These are phyloP conservation scores for Schizochytrium sp. DNA, from an alignment of 108 stramenopile genomes.

Conservation along the genomic window DNA sequence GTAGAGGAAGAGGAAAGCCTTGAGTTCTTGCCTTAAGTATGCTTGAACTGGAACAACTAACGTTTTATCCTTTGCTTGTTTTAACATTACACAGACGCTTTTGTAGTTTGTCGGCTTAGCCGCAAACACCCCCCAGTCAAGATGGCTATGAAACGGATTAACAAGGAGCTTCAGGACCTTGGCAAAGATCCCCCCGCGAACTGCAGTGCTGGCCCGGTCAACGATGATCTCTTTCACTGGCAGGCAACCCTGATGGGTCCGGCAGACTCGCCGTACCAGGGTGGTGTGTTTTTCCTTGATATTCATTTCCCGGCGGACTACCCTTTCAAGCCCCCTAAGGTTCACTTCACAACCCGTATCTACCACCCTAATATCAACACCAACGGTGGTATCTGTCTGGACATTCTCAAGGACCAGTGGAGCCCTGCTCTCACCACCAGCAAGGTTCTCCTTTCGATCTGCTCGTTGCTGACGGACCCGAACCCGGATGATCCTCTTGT, in stretches of 20 bases:
- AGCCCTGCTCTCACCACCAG: slow-evolving; percentile 97
- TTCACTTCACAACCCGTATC: slow-evolving; percentile 95
- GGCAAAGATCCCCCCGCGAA: slow-evolving; percentile 99
- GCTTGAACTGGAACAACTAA: too few relatives aligned
- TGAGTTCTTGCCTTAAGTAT: too few relatives aligned
- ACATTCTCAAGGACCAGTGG: slow-evolving; percentile 99
- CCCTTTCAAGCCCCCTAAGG: slow-evolving; percentile 96
- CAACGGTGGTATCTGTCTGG: slow-evolving; percentile 98
- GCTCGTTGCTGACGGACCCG: slow-evolving; percentile 95
- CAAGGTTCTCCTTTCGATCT: slow-evolving; percentile 98
- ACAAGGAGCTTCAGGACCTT: slow-evolving; percentile 95
- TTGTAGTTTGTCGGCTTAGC: neutral
- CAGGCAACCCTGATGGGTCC: slow-evolving; percentile 98
- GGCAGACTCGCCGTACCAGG: slow-evolving; percentile 94
- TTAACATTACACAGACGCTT: neutral
- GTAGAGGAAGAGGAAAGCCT: too few relatives aligned
- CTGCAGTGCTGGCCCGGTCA: slow-evolving; percentile 99
- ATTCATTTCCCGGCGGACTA: slow-evolving; percentile 98
- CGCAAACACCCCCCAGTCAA: neutral
- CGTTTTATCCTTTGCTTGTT: too few relatives aligned
- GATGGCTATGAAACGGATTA: slow-evolving; percentile 70
- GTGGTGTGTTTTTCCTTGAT: slow-evolving; percentile 96
- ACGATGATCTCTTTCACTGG: slow-evolving; percentile 97
- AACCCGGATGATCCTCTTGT: slow-evolving; percentile 94
- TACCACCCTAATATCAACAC: slow-evolving; percentile 99